Evolutionary conservation across 257 asterid species (phyloP).

Genomic region (Solanum virginianum): DNA sequence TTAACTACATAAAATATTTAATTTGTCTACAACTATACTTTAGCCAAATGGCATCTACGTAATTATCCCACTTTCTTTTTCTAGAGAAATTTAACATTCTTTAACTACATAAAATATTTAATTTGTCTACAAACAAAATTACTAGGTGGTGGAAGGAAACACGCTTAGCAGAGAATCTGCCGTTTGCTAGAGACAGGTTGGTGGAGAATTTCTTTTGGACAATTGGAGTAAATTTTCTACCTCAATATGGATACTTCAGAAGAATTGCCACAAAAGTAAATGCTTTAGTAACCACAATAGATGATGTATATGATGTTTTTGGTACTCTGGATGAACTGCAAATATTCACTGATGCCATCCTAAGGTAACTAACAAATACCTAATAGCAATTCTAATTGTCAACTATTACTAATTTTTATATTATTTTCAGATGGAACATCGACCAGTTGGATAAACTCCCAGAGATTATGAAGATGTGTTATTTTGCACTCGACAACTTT

Average conservation of each 20-base stretch:
- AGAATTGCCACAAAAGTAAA: slow-evolving; percentile 11
- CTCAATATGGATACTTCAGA: slow-evolving; percentile 10
- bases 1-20: too few relatives aligned
- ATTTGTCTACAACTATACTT: too few relatives aligned
- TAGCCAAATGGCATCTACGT: too few relatives aligned
- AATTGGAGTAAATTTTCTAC: slow-evolving; percentile 10
- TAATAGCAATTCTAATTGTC: neutral
- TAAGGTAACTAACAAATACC: slow-evolving; percentile 11
- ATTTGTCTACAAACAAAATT: neutral
- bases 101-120: too few relatives aligned
- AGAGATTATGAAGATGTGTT: neutral
- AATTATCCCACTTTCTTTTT: too few relatives aligned
- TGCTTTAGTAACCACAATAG: slow-evolving; percentile 6
- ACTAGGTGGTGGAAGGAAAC: slow-evolving; percentile 42
- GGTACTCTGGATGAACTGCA: slow-evolving; percentile 21
- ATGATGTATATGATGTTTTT: neutral
- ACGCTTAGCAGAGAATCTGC: slow-evolving; percentile 22
- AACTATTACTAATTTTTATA: neutral
- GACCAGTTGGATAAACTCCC: neutral
- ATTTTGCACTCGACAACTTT: neutral
- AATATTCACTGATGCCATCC: slow-evolving; percentile 18
- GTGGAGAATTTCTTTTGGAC: slow-evolving; percentile 34
- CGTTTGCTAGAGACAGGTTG: slow-evolving; percentile 43
- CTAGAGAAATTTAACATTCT: too few relatives aligned
- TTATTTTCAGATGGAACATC: neutral